Base-by-base conservation (phyloP, 768 basidiomycete genomes). In the Saitozyma podzolica region DNA sequence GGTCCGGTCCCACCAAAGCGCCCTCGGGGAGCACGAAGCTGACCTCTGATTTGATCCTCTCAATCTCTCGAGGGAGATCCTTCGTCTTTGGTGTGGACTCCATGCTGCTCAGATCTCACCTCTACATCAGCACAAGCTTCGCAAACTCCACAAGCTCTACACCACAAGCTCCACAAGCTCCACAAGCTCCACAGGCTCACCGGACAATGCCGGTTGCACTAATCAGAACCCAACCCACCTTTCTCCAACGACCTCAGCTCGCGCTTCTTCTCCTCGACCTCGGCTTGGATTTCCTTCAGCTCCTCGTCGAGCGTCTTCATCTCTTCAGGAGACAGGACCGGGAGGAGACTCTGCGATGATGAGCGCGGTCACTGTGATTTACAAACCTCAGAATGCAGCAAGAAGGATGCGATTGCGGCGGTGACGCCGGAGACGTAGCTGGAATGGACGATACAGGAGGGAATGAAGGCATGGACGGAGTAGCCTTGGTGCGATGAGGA, bases 81-180 rank as follows among this genome's bases (percentile, higher is more conserved):
- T 76, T 79, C 62, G 92, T 87, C 20, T 89, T 91, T 0, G 90
- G 90, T 16, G 83, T 84, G 39, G 81, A 80, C 73, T 84, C 88
- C 40, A 89, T 75, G 74, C 83, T 87, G 13, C 82, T 76, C 1
- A 94, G 82, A 60, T 90, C 92, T 80, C 43, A 50, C 8, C 40
- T 45, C 13, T 42, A 29, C 29, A 29, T 29, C 29, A 29, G 29
- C 29, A 29, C 29, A 29, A 29, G 29, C 29, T 29, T 29, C 29
- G 5, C 29, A 29, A 5, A 29, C 29, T 29, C 29, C 29, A 29
- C 29, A 29, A 29, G n/a, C 40, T 45, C 13, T 42, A 29, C 29
- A 29, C 5, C 29, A 29, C 29, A 29, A 29, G 29, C 29, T 29
- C 5, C 29, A 29, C 29, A 29, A 5, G 5, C 29, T 29, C 29